A percentile compares a stretch with the other conserved stretches of the same genome.
Evolutionary conservation across 164 flowering plant species (phyloP).

Genomic region (Stephania japonica): DNA sequence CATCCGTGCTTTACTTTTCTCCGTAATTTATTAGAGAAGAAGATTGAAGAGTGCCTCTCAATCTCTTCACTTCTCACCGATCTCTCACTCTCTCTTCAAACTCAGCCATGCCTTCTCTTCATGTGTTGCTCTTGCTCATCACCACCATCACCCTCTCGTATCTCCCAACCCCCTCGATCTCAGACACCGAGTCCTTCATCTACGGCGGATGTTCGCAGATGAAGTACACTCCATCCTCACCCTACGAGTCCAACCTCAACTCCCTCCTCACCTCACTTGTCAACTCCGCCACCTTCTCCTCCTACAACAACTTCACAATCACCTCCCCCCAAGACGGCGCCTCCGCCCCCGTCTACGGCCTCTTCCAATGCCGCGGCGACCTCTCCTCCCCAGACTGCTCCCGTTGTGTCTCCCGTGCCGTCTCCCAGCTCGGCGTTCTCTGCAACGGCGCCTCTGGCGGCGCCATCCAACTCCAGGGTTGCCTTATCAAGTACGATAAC

Average conservation of each 20-base stretch:
- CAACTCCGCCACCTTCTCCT: conserved; percentile 74
- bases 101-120: background rate
- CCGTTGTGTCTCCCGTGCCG: conserved; percentile 53
- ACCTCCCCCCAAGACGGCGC: conserved; percentile 12
- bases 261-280: conserved; percentile 79
- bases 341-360: conserved; percentile 62
- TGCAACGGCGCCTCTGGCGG: conserved; percentile 63
- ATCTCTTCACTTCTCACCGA: background rate
- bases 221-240: conserved; percentile 40
- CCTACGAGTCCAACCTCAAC: conserved; percentile 63
- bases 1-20: background rate
- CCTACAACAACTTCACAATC: conserved; percentile 79
- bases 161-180: conserved; percentile 9
- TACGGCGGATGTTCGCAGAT: conserved; percentile 80
- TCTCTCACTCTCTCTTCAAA: background rate
- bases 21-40: background rate
- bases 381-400: conserved; percentile 80
- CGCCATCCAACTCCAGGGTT: conserved; percentile 63
- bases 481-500: conserved; percentile 76
- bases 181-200: conserved; percentile 49
- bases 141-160: conserved; percentile 9
- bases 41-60: no score
- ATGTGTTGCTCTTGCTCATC: no score
- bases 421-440: conserved; percentile 39
- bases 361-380: conserved; percentile 90